Evolutionary conservation across 495 filamentous ascomycete species (phyloP).

Genomic region (Tuber indicum): DNA sequence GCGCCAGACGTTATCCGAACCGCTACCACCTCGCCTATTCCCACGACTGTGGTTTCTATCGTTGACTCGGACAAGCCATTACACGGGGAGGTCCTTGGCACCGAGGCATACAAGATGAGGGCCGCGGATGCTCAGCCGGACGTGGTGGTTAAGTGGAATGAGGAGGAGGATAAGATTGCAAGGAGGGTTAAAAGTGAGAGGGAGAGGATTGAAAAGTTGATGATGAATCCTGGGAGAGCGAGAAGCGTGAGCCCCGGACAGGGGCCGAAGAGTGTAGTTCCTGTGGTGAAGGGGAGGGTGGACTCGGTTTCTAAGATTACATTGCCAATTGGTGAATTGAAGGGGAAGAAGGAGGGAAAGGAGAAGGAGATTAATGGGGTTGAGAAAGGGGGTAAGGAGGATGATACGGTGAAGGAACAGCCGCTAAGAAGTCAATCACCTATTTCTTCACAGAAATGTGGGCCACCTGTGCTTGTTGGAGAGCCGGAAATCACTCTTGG

Average conservation of each 20-base stretch:
- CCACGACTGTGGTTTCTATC: constrained; percentile 29
- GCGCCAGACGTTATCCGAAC: constrained; percentile 57
- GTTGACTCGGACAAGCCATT: constrained; percentile 22
- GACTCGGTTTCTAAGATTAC: background rate
- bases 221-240: constrained; percentile 23
- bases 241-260: constrained; percentile 24
- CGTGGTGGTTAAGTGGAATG: constrained; percentile 48
- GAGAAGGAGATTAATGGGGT: background rate
- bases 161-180: constrained; percentile 35
- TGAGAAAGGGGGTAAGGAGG: background rate
- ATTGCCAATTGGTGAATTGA: background rate
- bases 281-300: constrained; percentile 1
- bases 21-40: constrained; percentile 18
- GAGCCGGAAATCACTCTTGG: background rate
- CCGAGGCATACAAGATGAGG: constrained; percentile 64
- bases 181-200: constrained; percentile 33
- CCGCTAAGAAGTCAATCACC: background rate
- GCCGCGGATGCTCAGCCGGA: constrained; percentile 82
- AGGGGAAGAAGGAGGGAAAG: background rate
- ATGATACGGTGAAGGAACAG: background rate
- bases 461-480: background rate
- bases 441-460: background rate
- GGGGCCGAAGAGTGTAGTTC: background rate
- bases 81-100: constrained; percentile 84
- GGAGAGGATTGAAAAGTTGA: constrained; percentile 34